Conservation (phyloP, 2,329 filamentous ascomycete genomes). For the Elsinoe arachidis region DNA sequence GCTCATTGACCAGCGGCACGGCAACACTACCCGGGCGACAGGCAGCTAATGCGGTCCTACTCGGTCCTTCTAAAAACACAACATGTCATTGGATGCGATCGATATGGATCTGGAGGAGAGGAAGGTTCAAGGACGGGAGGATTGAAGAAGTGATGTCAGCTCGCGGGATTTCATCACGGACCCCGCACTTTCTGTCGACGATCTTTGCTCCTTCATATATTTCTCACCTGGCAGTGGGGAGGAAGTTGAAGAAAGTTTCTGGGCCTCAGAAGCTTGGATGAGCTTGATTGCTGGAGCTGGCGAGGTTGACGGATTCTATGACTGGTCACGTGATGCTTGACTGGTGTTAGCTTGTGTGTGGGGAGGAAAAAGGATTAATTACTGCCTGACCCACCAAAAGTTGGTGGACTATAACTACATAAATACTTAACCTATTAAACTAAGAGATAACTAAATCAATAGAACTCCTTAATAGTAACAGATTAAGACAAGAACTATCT, state of each 20-base stretch:
- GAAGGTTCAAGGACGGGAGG: neutral
- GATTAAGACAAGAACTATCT: no score
- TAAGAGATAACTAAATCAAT: no score
- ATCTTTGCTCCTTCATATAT: neutral
- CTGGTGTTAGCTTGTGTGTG: no score
- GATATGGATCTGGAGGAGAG: constrained; percentile 1
- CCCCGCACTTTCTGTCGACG: neutral
- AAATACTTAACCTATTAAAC: no score
- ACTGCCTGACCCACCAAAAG: no score
- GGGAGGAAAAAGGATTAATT: no score
- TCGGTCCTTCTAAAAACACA: neutral
- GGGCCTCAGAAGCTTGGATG: neutral
- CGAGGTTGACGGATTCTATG: no score
- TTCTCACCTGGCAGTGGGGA: neutral
- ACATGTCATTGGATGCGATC: neutral
- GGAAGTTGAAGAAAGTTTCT: neutral
- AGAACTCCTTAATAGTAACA: no score
- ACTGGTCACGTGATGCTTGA: no score
- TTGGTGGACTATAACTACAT: no score
- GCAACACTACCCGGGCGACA: neutral
- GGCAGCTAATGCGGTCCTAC: neutral
- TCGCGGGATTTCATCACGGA: neutral
- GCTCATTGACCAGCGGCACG: neutral
- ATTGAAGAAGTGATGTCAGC: constrained; percentile 4
- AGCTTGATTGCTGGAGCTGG: no score